These are phyloP conservation scores for Colletotrichum magnum DNA, from an alignment of 2,329 filamentous ascomycete species.

Conservation along the genomic window DNA sequence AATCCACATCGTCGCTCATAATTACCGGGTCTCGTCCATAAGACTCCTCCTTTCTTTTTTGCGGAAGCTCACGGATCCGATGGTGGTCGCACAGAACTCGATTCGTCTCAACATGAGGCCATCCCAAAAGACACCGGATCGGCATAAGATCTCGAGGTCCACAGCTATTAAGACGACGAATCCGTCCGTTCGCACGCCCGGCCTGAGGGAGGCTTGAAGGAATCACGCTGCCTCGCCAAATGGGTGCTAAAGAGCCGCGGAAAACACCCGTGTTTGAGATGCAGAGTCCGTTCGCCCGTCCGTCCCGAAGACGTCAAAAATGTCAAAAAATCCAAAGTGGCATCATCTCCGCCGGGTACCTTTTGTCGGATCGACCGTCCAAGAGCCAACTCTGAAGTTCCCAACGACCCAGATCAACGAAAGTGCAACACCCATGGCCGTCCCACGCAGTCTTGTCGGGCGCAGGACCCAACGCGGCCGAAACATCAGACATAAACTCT, in stretches of 20 bases:
- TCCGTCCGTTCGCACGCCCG: background rate
- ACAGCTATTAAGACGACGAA: background rate
- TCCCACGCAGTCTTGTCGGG: slow-evolving; percentile 1
- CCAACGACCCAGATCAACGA: slow-evolving; percentile 14
- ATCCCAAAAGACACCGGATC: background rate
- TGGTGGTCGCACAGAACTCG: slow-evolving; percentile 2
- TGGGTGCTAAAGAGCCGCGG: background rate
- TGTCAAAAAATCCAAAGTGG: background rate
- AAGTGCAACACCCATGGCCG: slow-evolving; percentile 12
- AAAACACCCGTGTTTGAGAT: background rate
- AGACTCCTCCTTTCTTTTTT: slow-evolving; percentile 8
- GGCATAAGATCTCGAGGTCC: background rate
- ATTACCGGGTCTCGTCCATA: slow-evolving; percentile 8
- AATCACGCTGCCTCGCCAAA: background rate
- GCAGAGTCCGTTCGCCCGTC: background rate
- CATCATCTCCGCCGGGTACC: slow-evolving; percentile 3
- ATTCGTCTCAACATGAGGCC: slow-evolving; percentile 18
- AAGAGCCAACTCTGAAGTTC: slow-evolving; percentile 1
- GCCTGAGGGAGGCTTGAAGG: too few species aligned
- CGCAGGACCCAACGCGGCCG: slow-evolving; percentile 12
- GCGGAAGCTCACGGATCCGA: slow-evolving; percentile 23
- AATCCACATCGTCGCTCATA: slow-evolving; percentile 15
- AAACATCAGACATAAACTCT: slow-evolving; percentile 35
- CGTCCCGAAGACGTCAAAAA: background rate
- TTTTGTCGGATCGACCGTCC: slow-evolving; percentile 19